phyloP scores from a whole-genome alignment of 208 protist genomes.

The Spongospora subterranea region DNA sequence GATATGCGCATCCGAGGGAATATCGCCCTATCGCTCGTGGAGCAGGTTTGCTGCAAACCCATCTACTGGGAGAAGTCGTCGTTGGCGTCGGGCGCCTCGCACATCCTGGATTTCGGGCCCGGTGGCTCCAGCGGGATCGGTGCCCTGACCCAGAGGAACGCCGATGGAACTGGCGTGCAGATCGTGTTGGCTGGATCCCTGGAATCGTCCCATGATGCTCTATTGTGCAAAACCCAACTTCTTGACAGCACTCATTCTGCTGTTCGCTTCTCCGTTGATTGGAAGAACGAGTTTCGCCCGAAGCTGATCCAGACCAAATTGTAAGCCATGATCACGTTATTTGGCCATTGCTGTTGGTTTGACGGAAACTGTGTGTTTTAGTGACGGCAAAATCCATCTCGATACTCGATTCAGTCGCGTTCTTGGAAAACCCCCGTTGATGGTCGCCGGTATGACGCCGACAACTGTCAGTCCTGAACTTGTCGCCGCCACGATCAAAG shows the following conservation, averaged over 20 bases:
- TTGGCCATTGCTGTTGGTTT: background rate
- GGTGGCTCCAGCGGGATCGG: constrained; percentile 73
- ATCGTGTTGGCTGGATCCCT: background rate
- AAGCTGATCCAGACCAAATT: background rate
- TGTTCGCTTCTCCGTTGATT: background rate
- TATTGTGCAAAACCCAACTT: background rate
- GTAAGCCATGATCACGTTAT: background rate
- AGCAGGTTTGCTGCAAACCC: background rate
- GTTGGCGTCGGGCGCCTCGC: constrained; percentile 66
- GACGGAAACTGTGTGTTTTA: background rate
- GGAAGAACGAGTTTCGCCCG: background rate
- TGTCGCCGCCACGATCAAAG: constrained; percentile 72
- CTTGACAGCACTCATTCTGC: background rate
- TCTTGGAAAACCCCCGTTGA: constrained; percentile 76
- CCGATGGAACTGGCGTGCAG: background rate
- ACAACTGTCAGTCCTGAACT: constrained; percentile 68
- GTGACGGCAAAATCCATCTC: background rate
- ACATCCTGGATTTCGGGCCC: constrained; percentile 79
- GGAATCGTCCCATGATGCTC: background rate
- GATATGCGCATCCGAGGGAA: background rate
- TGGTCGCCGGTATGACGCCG: constrained; percentile 80
- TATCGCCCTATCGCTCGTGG: background rate
- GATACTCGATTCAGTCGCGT: constrained; percentile 53
- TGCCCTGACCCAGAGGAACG: background rate
- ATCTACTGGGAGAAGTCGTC: background rate